phyloP scores from a whole-genome alignment of 1,284 basidiomycete species.

The Moesziomyces aphidis region DNA sequence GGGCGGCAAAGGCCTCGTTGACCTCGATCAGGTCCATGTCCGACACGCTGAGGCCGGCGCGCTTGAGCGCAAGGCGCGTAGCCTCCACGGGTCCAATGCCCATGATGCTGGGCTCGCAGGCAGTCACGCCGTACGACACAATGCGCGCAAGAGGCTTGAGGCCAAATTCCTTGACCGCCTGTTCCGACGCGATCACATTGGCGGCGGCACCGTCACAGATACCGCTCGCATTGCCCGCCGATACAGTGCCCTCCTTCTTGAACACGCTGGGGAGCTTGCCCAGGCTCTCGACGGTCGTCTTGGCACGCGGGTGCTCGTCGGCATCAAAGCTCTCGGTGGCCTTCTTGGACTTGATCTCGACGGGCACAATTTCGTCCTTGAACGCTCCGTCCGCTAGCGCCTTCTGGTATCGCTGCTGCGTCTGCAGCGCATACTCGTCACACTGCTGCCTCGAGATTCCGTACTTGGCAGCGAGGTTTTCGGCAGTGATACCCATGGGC shows the following conservation, averaged over 20 bases:
- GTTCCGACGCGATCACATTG: conserved; percentile 89
- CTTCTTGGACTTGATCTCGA: conserved; percentile 67
- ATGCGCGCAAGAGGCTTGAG: conserved; percentile 88
- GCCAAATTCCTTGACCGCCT: conserved; percentile 87
- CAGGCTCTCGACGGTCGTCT: conserved; percentile 91
- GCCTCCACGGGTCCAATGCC: conserved; percentile 73
- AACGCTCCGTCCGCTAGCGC: conserved; percentile 70
- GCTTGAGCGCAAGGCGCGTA: conserved; percentile 67
- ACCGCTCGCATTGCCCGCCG: conserved; percentile 94
- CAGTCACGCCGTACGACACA: conserved; percentile 74
- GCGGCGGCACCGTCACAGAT: conserved; percentile 98
- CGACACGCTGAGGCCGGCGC: conserved; percentile 68
- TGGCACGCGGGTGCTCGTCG: conserved; percentile 75
- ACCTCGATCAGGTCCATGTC: conserved; percentile 73
- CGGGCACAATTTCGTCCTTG: conserved; percentile 68
- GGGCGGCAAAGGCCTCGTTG: conserved; percentile 90
- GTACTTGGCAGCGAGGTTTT: conserved; percentile 85
- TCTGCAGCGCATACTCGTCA: conserved; percentile 72
- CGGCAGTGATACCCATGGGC: conserved; percentile 80
- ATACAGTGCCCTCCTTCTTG: conserved; percentile 88
- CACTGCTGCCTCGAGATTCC: conserved; percentile 85
- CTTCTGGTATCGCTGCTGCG: conserved; percentile 69
- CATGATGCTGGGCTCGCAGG: conserved; percentile 73
- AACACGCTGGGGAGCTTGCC: conserved; percentile 87
- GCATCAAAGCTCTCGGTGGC: conserved; percentile 57